Conservation (phyloP, 768 basidiomycete species). For the Podaxis carcinomalis region DNA sequence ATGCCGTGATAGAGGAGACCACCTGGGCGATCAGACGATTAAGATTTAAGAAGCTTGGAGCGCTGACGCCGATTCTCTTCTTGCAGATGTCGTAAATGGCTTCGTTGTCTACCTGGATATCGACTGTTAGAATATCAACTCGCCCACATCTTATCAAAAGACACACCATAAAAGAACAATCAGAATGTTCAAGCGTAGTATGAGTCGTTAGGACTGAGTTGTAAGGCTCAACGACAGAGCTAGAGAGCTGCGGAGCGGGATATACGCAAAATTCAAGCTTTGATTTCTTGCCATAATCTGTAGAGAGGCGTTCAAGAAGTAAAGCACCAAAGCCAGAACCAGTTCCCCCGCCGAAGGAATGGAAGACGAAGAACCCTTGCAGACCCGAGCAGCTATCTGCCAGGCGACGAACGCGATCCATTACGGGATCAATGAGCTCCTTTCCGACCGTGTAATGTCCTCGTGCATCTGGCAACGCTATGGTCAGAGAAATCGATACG, state of each 20-base stretch:
- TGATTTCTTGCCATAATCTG: slow-evolving; percentile 98
- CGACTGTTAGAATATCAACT: neutral
- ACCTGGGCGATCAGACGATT: slow-evolving; percentile 98
- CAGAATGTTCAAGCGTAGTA: slow-evolving; percentile 99
- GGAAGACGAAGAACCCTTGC: slow-evolving; percentile 99
- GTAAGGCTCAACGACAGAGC: slow-evolving; percentile 98
- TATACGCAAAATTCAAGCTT: slow-evolving; percentile 98
- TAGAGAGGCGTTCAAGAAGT: slow-evolving; percentile 90
- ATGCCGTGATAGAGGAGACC: slow-evolving; percentile 96
- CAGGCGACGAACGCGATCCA: slow-evolving; percentile 92
- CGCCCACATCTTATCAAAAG: neutral
- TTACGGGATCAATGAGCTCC: slow-evolving; percentile 92
- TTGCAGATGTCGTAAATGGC: slow-evolving; percentile 99
- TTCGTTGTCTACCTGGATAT: slow-evolving; percentile 87
- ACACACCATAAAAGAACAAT: slow-evolving; percentile 97
- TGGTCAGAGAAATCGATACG: slow-evolving; percentile 15
- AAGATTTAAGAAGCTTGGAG: slow-evolving; percentile 88
- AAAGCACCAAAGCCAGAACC: slow-evolving; percentile 98
- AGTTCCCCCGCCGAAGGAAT: slow-evolving; percentile 99
- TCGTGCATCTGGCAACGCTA: slow-evolving; percentile 68
- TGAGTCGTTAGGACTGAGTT: slow-evolving; percentile 98
- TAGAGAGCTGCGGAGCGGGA: slow-evolving; percentile 86
- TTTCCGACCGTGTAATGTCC: slow-evolving; percentile 99
- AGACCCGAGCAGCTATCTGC: slow-evolving; percentile 96
- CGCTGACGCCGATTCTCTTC: slow-evolving; percentile 80